These are phyloP conservation scores for Phialemonium atrogriseum DNA, from an alignment of 2,329 filamentous ascomycete genomes.

Conservation along the genomic window DNA sequence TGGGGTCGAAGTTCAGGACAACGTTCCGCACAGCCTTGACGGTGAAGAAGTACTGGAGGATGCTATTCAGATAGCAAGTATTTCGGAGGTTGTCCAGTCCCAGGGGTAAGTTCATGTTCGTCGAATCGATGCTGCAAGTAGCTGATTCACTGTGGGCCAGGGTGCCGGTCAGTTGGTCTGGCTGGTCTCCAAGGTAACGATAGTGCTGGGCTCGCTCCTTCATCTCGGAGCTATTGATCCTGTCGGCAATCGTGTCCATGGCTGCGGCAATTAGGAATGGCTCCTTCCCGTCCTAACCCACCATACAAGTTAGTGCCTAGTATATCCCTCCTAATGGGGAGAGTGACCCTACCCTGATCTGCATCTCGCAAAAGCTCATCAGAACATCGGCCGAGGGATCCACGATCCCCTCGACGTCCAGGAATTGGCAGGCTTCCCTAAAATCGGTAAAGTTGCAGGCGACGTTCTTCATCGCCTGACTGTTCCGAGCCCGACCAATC, in stretches of 20 bases:
- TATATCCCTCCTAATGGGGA: too few relatives aligned
- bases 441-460: slow-evolving; percentile 11
- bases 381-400: too few relatives aligned
- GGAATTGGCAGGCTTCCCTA: slow-evolving; percentile 13
- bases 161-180: too few relatives aligned
- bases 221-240: too few relatives aligned
- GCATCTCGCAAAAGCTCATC: too few relatives aligned
- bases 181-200: too few relatives aligned
- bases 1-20: slow-evolving; percentile 65
- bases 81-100: slow-evolving; percentile 92
- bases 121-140: slow-evolving; percentile 11
- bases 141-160: background rate
- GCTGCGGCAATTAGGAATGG: background rate
- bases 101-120: slow-evolving; percentile 57
- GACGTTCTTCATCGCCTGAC: slow-evolving; percentile 9
- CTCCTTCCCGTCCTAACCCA: background rate
- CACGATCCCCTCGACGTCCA: slow-evolving; percentile 8
- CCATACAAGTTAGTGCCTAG: too few relatives aligned
- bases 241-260: background rate
- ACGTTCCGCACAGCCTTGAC: slow-evolving; percentile 74
- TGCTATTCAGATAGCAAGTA: slow-evolving; percentile 95
- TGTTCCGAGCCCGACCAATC: slow-evolving; percentile 17
- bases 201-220: too few relatives aligned
- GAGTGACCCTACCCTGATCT: too few relatives aligned
- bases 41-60: slow-evolving; percentile 92